Evolutionary conservation across 805 yeast genomes (phyloP).

Genomic region (Candida pini): DNA sequence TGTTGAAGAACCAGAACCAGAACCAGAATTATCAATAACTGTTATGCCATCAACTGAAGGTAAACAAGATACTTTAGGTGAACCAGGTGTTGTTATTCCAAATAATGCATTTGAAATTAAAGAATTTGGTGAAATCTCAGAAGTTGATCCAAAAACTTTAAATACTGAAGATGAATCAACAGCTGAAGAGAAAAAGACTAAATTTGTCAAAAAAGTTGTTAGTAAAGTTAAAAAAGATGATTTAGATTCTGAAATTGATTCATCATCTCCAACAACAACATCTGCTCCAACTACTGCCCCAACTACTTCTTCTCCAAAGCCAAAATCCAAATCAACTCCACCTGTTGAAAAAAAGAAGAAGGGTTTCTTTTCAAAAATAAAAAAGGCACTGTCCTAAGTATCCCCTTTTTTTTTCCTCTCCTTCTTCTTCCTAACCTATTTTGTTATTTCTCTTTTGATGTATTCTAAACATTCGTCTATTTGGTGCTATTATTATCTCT

Average conservation of each 20-base stretch:
- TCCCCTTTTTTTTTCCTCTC: constrained; percentile 1
- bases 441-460: no score
- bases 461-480: no score
- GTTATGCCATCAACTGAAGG: constrained; percentile 44
- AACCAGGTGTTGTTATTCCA: constrained; percentile 72
- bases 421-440: neutral
- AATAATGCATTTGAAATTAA: constrained; percentile 55
- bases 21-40: constrained; percentile 22
- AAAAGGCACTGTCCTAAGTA: constrained; percentile 28
- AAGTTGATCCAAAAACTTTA: constrained; percentile 54
- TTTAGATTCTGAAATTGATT: constrained; percentile 10
- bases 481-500: no score
- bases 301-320: constrained; percentile 7
- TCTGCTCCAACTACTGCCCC: constrained; percentile 7
- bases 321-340: no score
- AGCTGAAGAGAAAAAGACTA: constrained; percentile 15
- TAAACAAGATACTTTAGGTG: constrained; percentile 46
- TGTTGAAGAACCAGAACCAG: constrained; percentile 16
- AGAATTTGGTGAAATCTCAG: constrained; percentile 55
- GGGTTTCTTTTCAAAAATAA: constrained; percentile 37
- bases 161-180: constrained; percentile 32
- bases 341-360: constrained; percentile 32
- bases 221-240: constrained; percentile 26
- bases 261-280: no score
- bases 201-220: constrained; percentile 28